phyloP scores from a whole-genome alignment of 2,329 filamentous ascomycete species.

The Diaporthe helianthi region DNA sequence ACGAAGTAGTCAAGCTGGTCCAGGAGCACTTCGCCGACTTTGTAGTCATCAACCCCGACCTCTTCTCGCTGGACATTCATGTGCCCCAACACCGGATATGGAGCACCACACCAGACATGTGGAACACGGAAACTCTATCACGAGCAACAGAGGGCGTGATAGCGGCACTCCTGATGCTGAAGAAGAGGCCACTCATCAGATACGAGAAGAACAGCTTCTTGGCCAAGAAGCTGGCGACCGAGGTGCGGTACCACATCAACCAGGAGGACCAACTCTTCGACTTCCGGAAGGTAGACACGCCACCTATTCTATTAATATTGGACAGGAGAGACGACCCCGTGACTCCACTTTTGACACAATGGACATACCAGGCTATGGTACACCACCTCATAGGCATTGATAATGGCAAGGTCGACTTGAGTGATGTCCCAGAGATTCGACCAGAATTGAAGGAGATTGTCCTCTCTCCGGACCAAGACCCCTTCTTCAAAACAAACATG shows the following conservation, averaged over 20 bases:
- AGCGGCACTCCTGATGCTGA: conserved; percentile 83
- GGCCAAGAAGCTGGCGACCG: conserved; percentile 90
- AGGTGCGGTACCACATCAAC: conserved; percentile 90
- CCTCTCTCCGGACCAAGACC: conserved; percentile 94
- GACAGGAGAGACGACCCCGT: conserved; percentile 94
- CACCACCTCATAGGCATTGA: conserved; percentile 93
- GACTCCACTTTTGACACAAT: conserved; percentile 92
- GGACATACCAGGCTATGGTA: conserved; percentile 99
- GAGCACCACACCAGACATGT: conserved; percentile 81
- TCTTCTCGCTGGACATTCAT: conserved; percentile 80
- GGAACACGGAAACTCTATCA: conserved; percentile 89
- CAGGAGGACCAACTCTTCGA: conserved; percentile 98
- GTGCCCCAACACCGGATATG: conserved; percentile 80
- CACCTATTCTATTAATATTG: conserved; percentile 87
- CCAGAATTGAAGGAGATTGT: conserved; percentile 94
- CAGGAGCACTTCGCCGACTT: conserved; percentile 98
- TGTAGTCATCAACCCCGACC: conserved; percentile 90
- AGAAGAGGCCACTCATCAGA: conserved; percentile 94
- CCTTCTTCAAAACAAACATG: conserved; percentile 99
- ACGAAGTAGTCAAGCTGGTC: conserved; percentile 92
- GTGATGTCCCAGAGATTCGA: conserved; percentile 80
- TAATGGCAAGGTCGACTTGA: conserved; percentile 92
- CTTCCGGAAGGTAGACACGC: conserved; percentile 92
- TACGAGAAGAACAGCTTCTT: conserved; percentile 91
- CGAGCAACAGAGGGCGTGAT: conserved; percentile 86